These are phyloP conservation scores for Rhizodiscina lignyota DNA, from an alignment of 495 filamentous ascomycete species.

Conservation along the genomic window DNA sequence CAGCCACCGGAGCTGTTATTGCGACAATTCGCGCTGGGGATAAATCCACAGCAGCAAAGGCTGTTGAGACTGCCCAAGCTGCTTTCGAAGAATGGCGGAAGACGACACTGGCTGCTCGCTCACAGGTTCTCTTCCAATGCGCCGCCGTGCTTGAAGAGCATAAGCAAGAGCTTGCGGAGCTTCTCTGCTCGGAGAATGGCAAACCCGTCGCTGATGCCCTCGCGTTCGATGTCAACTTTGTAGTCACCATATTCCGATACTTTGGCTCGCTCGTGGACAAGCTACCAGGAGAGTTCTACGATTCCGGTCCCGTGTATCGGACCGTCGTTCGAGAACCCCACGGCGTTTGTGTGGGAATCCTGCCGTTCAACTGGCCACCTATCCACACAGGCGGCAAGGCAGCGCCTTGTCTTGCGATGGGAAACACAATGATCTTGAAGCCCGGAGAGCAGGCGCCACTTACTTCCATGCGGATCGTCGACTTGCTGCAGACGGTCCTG, in stretches of 20 bases:
- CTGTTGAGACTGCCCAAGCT: constrained; percentile 38
- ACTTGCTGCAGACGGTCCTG: constrained; percentile 23
- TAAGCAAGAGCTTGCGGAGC: constrained; percentile 27
- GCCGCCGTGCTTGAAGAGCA: constrained; percentile 22
- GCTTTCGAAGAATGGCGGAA: constrained; percentile 48
- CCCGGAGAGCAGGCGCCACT: constrained; percentile 25
- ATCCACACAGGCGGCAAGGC: constrained; percentile 52
- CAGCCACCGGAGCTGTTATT: too few relatives aligned
- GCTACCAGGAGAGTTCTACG: constrained; percentile 40
- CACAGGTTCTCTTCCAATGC: constrained; percentile 42
- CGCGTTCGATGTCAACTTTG: constrained; percentile 29
- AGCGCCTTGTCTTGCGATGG: constrained; percentile 50
- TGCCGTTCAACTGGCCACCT: constrained; percentile 42
- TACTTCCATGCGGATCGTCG: constrained; percentile 19
- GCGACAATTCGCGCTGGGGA: too few relatives aligned
- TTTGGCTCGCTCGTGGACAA: constrained; percentile 49
- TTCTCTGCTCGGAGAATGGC: constrained; percentile 31
- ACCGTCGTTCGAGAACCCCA: constrained; percentile 55
- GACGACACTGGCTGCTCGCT: constrained; percentile 40
- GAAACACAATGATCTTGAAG: constrained; percentile 33
- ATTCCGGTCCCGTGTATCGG: constrained; percentile 40
- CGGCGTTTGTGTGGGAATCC: constrained; percentile 45
- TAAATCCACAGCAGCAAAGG: too few relatives aligned
- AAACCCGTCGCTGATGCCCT: constrained; percentile 29
- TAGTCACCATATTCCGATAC: constrained; percentile 30